A percentile compares a stretch with the other conserved stretches of the same genome.
phyloP scores from a whole-genome alignment of 345 rosid species.

The Camelina sativa region DNA sequence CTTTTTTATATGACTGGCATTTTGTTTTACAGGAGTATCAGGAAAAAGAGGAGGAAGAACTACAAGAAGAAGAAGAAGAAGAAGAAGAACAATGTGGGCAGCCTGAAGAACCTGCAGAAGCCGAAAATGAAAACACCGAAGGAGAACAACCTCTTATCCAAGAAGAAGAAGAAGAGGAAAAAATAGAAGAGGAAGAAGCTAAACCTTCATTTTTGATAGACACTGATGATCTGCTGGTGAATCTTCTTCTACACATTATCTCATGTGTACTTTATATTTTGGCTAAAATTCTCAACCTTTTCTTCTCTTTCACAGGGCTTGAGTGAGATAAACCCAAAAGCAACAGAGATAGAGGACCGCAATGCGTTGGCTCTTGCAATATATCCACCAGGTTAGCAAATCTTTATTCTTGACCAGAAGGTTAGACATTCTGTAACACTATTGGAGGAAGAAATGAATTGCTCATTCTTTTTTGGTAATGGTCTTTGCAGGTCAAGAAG shows the following conservation, averaged over 20 bases:
- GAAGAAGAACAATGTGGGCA: conserved; percentile 15
- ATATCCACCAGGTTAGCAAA: conserved; percentile 73
- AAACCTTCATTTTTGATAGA: conserved; percentile 42
- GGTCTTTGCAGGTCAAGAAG: conserved; percentile 54
- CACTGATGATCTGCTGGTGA: conserved; percentile 54
- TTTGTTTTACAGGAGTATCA: conserved; percentile 36
- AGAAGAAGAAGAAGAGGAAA: conserved; percentile 35
- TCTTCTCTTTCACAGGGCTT: conserved; percentile 53
- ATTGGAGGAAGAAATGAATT: neutral
- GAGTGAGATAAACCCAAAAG: conserved; percentile 73
- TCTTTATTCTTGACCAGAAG: conserved; percentile 1
- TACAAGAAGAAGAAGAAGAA: conserved; percentile 17
- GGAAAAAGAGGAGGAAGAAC: conserved; percentile 34
- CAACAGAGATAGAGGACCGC: conserved; percentile 76
- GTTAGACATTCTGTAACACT: neutral
- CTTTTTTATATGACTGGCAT: neutral
- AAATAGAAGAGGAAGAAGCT: conserved; percentile 28
- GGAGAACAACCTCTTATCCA: conserved; percentile 28
- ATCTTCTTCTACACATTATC: conserved; percentile 45
- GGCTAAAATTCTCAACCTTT: conserved; percentile 9
- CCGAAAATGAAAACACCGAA: conserved; percentile 22
- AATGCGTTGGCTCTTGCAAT: conserved; percentile 95
- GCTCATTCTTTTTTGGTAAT: too few relatives aligned
- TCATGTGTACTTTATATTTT: conserved; percentile 53
- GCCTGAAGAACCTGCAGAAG: conserved; percentile 34